These are phyloP conservation scores for Parastagonospora avenae DNA, from an alignment of 2,329 filamentous ascomycete genomes.

Conservation along the genomic window DNA sequence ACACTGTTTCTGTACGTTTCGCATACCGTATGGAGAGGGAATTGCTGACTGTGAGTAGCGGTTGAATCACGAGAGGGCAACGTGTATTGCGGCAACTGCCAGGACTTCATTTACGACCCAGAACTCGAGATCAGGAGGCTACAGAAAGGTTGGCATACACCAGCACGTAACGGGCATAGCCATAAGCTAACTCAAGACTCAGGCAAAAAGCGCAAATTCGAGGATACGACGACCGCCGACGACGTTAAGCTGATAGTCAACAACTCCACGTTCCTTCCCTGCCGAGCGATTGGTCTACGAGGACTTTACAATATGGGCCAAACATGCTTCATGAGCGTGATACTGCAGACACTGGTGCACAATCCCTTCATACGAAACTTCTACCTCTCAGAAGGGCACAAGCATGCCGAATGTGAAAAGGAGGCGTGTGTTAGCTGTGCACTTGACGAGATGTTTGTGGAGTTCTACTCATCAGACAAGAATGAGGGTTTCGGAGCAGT, in stretches of 20 bases:
- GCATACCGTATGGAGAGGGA: slow-evolving; percentile 2
- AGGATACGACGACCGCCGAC: slow-evolving; percentile 67
- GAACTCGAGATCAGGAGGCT: slow-evolving; percentile 76
- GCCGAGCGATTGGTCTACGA: slow-evolving; percentile 83
- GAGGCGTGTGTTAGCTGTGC: slow-evolving; percentile 65
- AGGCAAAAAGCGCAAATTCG: slow-evolving; percentile 74
- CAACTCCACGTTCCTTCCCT: slow-evolving; percentile 81
- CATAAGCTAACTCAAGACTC: slow-evolving; percentile 28
- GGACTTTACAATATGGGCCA: slow-evolving; percentile 98
- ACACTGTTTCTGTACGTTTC: slow-evolving; percentile 71
- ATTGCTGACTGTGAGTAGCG: slow-evolving; percentile 56
- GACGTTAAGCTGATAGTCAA: slow-evolving; percentile 76
- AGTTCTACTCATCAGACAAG: slow-evolving; percentile 72
- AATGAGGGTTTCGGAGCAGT: slow-evolving; percentile 90
- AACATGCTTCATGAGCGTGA: slow-evolving; percentile 97
- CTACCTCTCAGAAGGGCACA: slow-evolving; percentile 90
- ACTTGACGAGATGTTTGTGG: slow-evolving; percentile 66
- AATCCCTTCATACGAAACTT: slow-evolving; percentile 91
- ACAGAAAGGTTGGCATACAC: slow-evolving; percentile 63
- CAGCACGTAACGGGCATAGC: background rate
- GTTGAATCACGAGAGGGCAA: slow-evolving; percentile 77
- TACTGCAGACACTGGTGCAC: slow-evolving; percentile 90
- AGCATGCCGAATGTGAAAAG: slow-evolving; percentile 70
- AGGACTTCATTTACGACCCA: slow-evolving; percentile 83
- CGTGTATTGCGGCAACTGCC: slow-evolving; percentile 80